Evolutionary conservation across 169 alveolate genomes (phyloP).

Genomic region (Plasmodium relictum): DNA sequence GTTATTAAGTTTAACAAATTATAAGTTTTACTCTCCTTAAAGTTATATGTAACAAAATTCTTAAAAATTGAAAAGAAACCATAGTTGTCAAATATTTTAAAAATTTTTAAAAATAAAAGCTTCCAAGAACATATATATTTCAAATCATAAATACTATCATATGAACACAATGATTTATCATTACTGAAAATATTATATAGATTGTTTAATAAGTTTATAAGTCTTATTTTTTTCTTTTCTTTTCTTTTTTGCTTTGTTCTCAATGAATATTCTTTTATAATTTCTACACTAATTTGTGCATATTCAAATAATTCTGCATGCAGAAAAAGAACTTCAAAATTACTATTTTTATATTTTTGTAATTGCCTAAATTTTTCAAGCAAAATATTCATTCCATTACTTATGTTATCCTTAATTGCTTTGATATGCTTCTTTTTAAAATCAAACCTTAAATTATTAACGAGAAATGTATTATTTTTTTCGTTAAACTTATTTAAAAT

Average conservation of each 20-base stretch:
- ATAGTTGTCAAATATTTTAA: conserved; percentile 14
- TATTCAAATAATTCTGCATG: conserved; percentile 71
- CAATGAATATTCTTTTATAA: conserved; percentile 34
- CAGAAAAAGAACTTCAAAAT: conserved; percentile 11
- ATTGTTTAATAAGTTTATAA: conserved; percentile 26
- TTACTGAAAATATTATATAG: conserved; percentile 45
- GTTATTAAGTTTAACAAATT: conserved; percentile 10
- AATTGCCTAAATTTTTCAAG: conserved; percentile 47
- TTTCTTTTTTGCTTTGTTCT: conserved; percentile 9
- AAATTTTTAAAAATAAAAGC: conserved; percentile 46
- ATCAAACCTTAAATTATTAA: conserved; percentile 39
- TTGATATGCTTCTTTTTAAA: conserved; percentile 44
- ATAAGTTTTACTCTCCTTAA: not conserved
- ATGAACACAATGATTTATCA: conserved; percentile 6
- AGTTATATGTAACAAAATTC: not conserved
- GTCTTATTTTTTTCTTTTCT: conserved; percentile 33
- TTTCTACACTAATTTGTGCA: conserved; percentile 56
- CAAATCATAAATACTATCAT: conserved; percentile 49
- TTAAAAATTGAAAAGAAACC: not conserved
- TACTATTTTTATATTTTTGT: conserved; percentile 22
- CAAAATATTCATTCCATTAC: conserved; percentile 39
- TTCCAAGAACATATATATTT: conserved; percentile 43
- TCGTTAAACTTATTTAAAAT: not conserved
- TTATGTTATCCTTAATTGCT: conserved; percentile 33
- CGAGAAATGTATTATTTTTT: not conserved